Evolutionary conservation across 176 grass and related monocot species (phyloP), one percentile per base, ranked within the genome.

Genomic region (Oryza meyeriana): DNA sequence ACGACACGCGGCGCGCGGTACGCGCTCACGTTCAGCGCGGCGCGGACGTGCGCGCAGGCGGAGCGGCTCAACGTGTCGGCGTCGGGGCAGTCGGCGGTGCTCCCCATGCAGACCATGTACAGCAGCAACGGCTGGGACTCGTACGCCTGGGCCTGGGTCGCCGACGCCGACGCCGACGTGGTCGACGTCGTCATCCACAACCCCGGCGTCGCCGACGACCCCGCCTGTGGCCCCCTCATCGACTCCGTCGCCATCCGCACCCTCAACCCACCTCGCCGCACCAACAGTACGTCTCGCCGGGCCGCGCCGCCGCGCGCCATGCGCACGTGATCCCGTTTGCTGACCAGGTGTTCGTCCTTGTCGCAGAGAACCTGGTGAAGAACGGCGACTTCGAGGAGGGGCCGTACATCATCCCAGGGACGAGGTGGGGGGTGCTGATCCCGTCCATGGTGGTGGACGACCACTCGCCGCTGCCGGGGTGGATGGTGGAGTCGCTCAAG

Each of bases 41-140:
- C 94, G 45, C 79, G 94, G 66, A 97, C 94, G 41, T 97, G 94
- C 66, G 94, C 94, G 18, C 94, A 94, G 85, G 87, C 81, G 24
- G 94, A 92, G 85, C 62, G 26, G 52, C 87, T 97, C 34, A 97
- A 94, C 78, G 87, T 97, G 5, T 90, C 94, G 4, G 91, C 91
- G n/a, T 88, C 89, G 10, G 74, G 84, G 3, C 89, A 97, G 91
- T 89, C 67, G 17, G 87, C 82, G 12, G 58, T 88, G 22, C 83
- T 97, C 5, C 50, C 91, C 22, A 86, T 97, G 85, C 94, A 97
- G 72, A 97, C 94, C 83, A 86, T 92, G 91, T 97, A 97, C 87
- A 97, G 91, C 88, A 92, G 94, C 90, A 97, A 86, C 69, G 94
- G 94, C 4, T 97, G 94, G 89, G 94, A 97, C 87, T 97, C 91